These are phyloP conservation scores for Apiospora pterosperma DNA, from an alignment of 2,329 filamentous ascomycete genomes.

Conservation along the genomic window DNA sequence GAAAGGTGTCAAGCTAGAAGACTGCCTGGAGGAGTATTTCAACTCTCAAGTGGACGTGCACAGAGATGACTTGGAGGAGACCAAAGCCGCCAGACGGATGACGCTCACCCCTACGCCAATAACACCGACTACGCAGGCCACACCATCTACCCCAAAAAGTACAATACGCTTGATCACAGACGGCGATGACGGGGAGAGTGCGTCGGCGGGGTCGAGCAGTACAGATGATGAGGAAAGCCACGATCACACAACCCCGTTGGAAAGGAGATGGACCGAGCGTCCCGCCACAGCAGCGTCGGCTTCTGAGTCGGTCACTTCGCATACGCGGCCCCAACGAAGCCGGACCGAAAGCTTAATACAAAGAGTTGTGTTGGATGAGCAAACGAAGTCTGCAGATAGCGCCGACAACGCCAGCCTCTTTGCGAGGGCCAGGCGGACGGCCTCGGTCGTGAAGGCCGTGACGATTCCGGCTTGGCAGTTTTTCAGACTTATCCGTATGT, in stretches of 20 bases:
- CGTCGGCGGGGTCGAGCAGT: constrained; percentile 14
- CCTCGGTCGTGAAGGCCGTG: constrained; percentile 70
- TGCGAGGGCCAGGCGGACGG: constrained; percentile 40
- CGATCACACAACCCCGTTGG: constrained; percentile 20
- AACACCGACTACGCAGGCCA: constrained; percentile 17
- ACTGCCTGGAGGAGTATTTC: constrained; percentile 92
- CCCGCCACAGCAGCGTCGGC: constrained; percentile 11
- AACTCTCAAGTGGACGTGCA: constrained; percentile 90
- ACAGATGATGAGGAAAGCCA: constrained; percentile 10
- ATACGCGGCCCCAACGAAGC: constrained; percentile 22
- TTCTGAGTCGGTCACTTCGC: constrained; percentile 14
- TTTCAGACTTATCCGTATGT: constrained; percentile 84
- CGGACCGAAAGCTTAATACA: constrained; percentile 59
- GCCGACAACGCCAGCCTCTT: constrained; percentile 38
- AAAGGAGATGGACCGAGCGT: constrained; percentile 31
- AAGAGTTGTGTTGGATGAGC: constrained; percentile 51
- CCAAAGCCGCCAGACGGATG: constrained; percentile 37
- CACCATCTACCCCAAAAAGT: constrained; percentile 21
- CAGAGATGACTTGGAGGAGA: constrained; percentile 62
- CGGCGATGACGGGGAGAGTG: constrained; percentile 15
- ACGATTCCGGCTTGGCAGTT: constrained; percentile 98
- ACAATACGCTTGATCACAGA: constrained; percentile 32
- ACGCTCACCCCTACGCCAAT: constrained; percentile 28
- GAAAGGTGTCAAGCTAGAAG: constrained; percentile 74
- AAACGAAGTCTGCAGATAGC: constrained; percentile 38